Base-by-base conservation (phyloP, 129 eudicot genomes). In the Sambucus nigra region DNA sequence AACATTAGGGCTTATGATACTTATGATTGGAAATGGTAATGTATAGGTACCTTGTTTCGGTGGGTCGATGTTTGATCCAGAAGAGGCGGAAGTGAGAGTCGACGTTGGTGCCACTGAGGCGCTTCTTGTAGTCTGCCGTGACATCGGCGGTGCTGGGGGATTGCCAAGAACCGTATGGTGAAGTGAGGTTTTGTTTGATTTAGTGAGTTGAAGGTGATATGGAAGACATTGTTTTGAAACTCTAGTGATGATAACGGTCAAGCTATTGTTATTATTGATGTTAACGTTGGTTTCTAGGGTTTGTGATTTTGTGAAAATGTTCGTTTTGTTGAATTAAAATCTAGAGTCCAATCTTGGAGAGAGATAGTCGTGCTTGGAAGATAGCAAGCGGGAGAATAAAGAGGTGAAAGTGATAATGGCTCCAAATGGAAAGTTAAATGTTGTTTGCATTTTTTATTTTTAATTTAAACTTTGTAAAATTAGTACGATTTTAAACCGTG, bases 141-240 rank as follows among this genome's bases (percentile, higher is more conserved):
- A 77, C 70, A 67, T 86, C 94, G 18, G 99, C 76, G 31, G 95
- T 91, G 68, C 86, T 82, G 10, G 95, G 95, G 24, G 99, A 91
- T 48, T 70, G 49, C 99, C 99, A 91, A 7, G 99, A 85, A 58
- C 95, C 99, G 63, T 82, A 86, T 0, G 99, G 95, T 2, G 95
- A 81, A 15, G 76, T 80, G 59, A 72, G 55, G 41, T 76, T 69
- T 60, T 75, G 53, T 55, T 45, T 56, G 13, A n/a, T 12, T 10
- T 64, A 26, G 38, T 68, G 55, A 26, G 53, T 35, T 16, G 62
- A 23, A 9, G 65, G 12, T 20, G n/a, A n/a, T n/a, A n/a, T n/a
- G n/a, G 82, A 40, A 50, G 82, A 63, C 70, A 80, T 66, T 57
- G 57, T 67, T 28, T 59, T 69, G 19, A 39, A 60, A 13, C 25